Conservation (phyloP, 768 basidiomycete genomes). For the Kwoniella sp. region DNA sequence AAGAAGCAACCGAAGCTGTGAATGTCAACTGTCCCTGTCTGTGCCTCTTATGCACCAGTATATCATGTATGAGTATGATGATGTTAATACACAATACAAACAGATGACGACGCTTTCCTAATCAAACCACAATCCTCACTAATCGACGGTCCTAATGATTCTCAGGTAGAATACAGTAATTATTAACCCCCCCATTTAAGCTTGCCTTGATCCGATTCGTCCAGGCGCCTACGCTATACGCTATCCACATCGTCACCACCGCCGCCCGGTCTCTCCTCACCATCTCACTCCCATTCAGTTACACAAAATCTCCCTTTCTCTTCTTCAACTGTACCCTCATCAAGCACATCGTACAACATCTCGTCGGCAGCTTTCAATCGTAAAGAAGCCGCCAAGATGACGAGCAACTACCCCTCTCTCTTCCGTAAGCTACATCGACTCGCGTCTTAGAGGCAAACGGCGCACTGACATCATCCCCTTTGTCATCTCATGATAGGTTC, state of each 20-base stretch:
- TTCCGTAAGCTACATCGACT: constrained; percentile 66
- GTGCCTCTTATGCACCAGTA: too few species aligned
- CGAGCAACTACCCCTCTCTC: constrained; percentile 77
- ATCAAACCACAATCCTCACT: too few species aligned
- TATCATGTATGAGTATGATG: neutral
- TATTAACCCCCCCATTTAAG: too few species aligned
- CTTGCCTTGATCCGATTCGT: too few species aligned
- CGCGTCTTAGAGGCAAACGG: neutral
- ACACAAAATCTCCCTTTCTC: constrained; percentile 4
- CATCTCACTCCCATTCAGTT: neutral
- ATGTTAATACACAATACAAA: too few species aligned
- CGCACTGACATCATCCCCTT: constrained; percentile 6
- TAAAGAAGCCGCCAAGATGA: constrained; percentile 59
- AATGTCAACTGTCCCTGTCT: too few species aligned
- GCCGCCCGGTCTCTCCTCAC: neutral
- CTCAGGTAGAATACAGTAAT: too few species aligned
- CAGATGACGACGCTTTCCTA: neutral
- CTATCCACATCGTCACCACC: constrained; percentile 12
- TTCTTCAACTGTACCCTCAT: neutral
- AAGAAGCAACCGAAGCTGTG: too few species aligned
- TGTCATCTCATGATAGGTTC: constrained; percentile 64
- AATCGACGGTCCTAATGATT: too few species aligned
- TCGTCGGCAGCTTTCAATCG: constrained; percentile 6
- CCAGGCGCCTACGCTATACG: neutral
- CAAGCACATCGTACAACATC: constrained; percentile 1